These are phyloP conservation scores for Xylaria flabelliformis DNA, from an alignment of 495 filamentous ascomycete species.

Conservation along the genomic window DNA sequence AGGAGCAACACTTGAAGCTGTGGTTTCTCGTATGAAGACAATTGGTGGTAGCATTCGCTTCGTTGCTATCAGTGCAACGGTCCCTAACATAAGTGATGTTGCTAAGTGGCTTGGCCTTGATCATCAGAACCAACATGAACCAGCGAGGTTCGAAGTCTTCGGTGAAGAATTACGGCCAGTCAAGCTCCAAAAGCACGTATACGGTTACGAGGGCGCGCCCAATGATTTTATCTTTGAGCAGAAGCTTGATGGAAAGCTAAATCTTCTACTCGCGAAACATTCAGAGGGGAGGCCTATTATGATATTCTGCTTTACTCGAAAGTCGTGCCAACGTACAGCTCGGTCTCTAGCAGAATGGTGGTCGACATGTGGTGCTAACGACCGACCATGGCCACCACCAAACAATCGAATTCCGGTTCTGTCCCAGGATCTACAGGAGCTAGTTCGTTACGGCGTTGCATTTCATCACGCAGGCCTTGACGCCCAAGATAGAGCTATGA, in stretches of 20 bases:
- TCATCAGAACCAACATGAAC: constrained; percentile 66
- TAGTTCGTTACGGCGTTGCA: constrained; percentile 75
- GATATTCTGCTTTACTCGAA: constrained; percentile 89
- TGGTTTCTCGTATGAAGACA: constrained; percentile 96
- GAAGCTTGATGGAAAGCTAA: constrained; percentile 73
- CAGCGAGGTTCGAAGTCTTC: constrained; percentile 80
- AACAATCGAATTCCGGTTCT: constrained; percentile 57
- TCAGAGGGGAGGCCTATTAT: constrained; percentile 85
- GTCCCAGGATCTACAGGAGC: constrained; percentile 68
- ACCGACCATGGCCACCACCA: constrained; percentile 74
- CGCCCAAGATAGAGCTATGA: constrained; percentile 66
- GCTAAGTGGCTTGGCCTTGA: constrained; percentile 89
- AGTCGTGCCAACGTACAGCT: constrained; percentile 78
- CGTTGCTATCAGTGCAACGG: constrained; percentile 88
- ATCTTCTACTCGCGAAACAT: constrained; percentile 76
- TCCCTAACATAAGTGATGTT: constrained; percentile 91
- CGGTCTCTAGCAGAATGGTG: constrained; percentile 73
- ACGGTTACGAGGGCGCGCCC: constrained; percentile 65
- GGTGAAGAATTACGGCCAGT: constrained; percentile 92
- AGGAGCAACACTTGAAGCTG: constrained; percentile 91
- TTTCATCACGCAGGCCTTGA: constrained; percentile 95
- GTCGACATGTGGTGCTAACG: constrained; percentile 58
- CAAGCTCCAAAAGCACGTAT: constrained; percentile 83
- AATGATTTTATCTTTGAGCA: constrained; percentile 94
- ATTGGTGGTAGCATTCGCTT: constrained; percentile 88